Evolutionary conservation across 2,329 filamentous ascomycete genomes (phyloP).

Genomic region (Talaromyces albobiverticillius): DNA sequence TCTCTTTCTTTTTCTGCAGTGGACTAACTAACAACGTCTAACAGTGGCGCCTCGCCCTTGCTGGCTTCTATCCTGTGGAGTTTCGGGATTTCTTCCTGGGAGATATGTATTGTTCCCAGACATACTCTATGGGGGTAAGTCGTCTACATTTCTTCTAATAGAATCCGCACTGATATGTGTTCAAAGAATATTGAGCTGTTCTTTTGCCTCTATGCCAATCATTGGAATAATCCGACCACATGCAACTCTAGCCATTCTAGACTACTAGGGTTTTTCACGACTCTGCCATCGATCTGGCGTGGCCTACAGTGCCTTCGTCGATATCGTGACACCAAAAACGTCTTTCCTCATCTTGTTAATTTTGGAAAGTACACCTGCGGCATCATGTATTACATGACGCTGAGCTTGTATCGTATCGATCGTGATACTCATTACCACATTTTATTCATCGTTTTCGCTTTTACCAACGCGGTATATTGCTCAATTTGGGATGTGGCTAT

Average conservation of each 20-base stretch:
- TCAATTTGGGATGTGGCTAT: constrained; percentile 93
- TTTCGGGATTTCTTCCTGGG: constrained; percentile 97
- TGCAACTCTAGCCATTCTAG: constrained; percentile 88
- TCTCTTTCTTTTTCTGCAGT: too few relatives aligned
- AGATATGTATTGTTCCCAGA: constrained; percentile 95
- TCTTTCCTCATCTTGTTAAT: constrained; percentile 91
- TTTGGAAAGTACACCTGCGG: constrained; percentile 87
- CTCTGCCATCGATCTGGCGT: constrained; percentile 85
- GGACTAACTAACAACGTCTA: constrained; percentile 30
- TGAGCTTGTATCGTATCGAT: constrained; percentile 81
- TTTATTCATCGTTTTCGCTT: constrained; percentile 75
- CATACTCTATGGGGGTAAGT: constrained; percentile 80
- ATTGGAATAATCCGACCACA: constrained; percentile 68
- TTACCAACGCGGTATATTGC: constrained; percentile 78
- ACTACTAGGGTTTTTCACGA: constrained; percentile 78
- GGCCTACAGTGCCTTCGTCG: constrained; percentile 86
- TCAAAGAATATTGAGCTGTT: constrained; percentile 84
- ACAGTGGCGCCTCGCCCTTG: constrained; percentile 79
- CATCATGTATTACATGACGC: constrained; percentile 71
- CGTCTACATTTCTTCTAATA: constrained; percentile 22
- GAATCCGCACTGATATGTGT: constrained; percentile 20
- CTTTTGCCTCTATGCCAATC: constrained; percentile 84
- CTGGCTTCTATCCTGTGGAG: constrained; percentile 87
- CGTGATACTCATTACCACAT: constrained; percentile 56
- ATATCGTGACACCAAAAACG: constrained; percentile 79